Base-by-base conservation (phyloP, 352 stramenopile genomes). In the Pythium biforme region DNA sequence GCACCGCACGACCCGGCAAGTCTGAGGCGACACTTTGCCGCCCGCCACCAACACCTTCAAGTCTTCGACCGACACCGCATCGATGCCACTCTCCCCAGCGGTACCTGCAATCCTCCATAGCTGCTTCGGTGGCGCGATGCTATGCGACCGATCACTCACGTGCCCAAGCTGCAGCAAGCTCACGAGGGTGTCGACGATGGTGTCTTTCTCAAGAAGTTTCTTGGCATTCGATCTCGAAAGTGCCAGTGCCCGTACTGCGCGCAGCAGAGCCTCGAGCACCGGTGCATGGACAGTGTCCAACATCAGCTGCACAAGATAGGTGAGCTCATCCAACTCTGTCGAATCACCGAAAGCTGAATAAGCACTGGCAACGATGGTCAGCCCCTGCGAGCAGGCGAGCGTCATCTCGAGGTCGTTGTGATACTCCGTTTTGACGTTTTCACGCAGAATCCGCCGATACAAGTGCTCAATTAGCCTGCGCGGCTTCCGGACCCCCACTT, bases 371-470 rank as follows among this genome's bases (percentile, higher is more conserved):
- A 95, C 79, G 34, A 92, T 80, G 26, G 74, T 55, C 48, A 95
- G 69, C 17, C 77, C 79, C 29, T 86, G 82, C 1, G 90, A 73
- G 52, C 83, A 91, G 25, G 78, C 48, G 14, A 92, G 66, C 12
- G 79, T 84, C 39, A 76, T 78, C 11, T 85, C 70, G 37, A 89
- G 55, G n/a, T 95, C 70, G 52, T 87, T 66, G 40, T 79, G 72
- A 46, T 81, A 81, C 54, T 94, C 84, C 5, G 79, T 84, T 31
- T 79, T 74, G 17, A 90, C 79, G 31, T 85, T 90, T 64, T 95
- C 87, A 12, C 83, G 81, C 10, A 95, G 51, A 19, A 94, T 83
- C 2, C 86, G 73, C 47, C 82, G 79, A 66, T 94, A 94, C 15
- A 94, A 57, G 10, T 77, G 71, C 17, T 69, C 67, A 15, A 95